These are phyloP conservation scores for Acacia concinna DNA, from an alignment of 331 rosid species.

Conservation along the genomic window DNA sequence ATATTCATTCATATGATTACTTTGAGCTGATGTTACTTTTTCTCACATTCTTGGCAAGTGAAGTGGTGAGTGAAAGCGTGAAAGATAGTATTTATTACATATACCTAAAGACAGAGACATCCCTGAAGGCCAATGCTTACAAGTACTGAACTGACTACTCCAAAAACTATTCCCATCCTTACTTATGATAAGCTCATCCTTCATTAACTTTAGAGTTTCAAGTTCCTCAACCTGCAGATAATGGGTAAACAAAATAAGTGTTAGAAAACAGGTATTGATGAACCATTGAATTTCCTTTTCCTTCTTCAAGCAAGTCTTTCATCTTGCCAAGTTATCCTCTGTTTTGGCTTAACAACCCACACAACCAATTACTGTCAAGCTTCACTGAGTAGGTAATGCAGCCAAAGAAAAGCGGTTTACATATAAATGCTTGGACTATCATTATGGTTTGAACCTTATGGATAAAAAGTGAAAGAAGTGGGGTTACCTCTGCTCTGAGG, in stretches of 20 bases:
- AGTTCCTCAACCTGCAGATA: constrained; percentile 40
- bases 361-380: neutral
- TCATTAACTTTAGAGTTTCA: constrained; percentile 29
- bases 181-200: constrained; percentile 6
- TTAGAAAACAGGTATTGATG: neutral
- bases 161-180: neutral
- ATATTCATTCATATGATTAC: neutral
- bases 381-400: neutral
- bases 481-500: constrained; percentile 48
- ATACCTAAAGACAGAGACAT: neutral
- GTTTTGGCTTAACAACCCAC: neutral
- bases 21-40: neutral
- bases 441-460: constrained; percentile 1
- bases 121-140: neutral
- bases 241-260: neutral
- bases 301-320: neutral
- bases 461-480: constrained; percentile 3
- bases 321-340: neutral
- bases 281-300: neutral
- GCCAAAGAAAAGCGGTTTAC: neutral
- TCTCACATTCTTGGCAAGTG: neutral
- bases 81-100: neutral
- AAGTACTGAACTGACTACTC: neutral
- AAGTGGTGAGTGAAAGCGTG: neutral
- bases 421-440: neutral